Percentiles rank a stretch among this genome's conserved stretches.
phyloP scores from a whole-genome alignment of 2,329 filamentous ascomycete species.

The Trichophyton rubrum region DNA sequence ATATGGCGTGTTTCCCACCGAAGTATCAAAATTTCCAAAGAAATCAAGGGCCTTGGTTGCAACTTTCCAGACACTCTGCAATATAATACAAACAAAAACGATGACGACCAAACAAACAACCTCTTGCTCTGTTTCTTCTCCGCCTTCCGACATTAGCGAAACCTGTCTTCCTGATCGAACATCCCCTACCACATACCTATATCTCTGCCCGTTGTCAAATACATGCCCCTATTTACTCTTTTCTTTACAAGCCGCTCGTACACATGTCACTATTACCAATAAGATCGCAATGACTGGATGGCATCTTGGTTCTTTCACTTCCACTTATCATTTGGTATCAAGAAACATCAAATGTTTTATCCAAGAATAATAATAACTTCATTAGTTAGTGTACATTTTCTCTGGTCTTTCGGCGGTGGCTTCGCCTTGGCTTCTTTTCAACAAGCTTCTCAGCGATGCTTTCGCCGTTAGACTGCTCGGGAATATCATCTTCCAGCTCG shows the following conservation, averaged over 20 bases:
- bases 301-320: background rate
- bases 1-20: background rate
- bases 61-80: background rate
- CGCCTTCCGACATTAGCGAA: background rate
- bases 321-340: background rate
- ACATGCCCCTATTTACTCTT: background rate
- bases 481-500: conserved; percentile 40
- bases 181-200: background rate
- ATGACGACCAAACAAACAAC: background rate
- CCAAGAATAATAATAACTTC: background rate
- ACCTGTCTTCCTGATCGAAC: background rate
- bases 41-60: background rate
- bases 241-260: background rate
- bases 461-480: conserved; percentile 27
- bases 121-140: background rate
- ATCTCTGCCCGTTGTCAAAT: background rate
- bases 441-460: conserved; percentile 23
- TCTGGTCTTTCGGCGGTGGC: conserved; percentile 12
- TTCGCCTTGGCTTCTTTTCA: conserved; percentile 22
- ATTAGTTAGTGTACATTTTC: background rate
- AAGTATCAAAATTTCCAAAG: conserved; percentile 1
- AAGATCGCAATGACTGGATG: conserved; percentile 1
- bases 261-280: conserved; percentile 1
- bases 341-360: background rate
- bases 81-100: background rate